A percentile compares a stretch with the other conserved stretches of the same genome.
phyloP scores from a whole-genome alignment of 371 early-diverging fungal genomes.

The Zopfochytrium polystomum region DNA sequence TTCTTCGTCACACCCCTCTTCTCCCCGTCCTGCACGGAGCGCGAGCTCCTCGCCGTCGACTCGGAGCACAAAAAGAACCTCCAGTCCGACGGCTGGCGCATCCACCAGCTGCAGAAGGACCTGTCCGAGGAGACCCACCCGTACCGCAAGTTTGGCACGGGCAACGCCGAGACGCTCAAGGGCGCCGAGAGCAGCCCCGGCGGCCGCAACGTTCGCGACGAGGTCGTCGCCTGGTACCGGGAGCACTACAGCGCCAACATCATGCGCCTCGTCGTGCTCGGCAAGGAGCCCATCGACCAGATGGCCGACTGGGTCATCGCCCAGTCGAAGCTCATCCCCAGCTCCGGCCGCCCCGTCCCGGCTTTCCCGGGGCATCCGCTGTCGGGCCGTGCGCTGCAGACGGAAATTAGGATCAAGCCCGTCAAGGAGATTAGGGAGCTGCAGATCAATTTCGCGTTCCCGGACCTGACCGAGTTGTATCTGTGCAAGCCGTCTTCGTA shows the following conservation, averaged over 20 bases:
- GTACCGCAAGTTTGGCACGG: conserved; percentile 83
- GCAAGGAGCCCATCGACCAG: conserved; percentile 81
- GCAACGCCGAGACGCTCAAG: too few species aligned
- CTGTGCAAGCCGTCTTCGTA: conserved; percentile 48
- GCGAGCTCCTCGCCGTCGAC: too few species aligned
- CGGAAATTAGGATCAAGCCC: too few species aligned
- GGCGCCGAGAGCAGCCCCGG: conserved; percentile 75
- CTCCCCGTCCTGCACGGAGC: too few species aligned
- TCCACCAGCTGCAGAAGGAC: too few species aligned
- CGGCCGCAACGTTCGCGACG: conserved; percentile 68
- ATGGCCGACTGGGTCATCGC: conserved; percentile 78
- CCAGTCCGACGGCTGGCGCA: conserved; percentile 82
- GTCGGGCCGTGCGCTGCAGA: too few species aligned
- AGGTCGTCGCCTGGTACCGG: too few species aligned
- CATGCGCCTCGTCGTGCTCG: conserved; percentile 90
- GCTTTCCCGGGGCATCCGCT: too few species aligned
- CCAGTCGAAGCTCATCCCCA: conserved; percentile 74
- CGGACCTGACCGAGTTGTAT: conserved; percentile 65
- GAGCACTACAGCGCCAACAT: conserved; percentile 91
- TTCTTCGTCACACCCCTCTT: too few species aligned
- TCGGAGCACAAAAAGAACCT: conserved; percentile 92
- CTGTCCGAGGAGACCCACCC: conserved; percentile 86
- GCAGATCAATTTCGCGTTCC: too few species aligned
- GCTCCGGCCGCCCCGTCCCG: too few species aligned
- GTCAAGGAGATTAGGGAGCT: conserved; percentile 77